phyloP scores from a whole-genome alignment of 805 yeast genomes.

The Candida endomychidarum region DNA sequence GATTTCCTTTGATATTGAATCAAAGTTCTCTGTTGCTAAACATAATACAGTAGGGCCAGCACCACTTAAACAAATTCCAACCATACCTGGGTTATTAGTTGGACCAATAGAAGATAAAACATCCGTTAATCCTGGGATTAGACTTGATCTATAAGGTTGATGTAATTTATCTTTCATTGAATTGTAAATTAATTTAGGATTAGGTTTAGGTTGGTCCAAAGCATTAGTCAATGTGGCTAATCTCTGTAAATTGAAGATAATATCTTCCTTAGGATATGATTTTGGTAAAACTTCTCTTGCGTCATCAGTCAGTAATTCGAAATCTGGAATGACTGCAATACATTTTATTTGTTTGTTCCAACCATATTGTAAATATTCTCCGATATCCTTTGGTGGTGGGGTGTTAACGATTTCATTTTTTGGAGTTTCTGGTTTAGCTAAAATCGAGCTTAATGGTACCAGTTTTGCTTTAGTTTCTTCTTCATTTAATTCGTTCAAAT shows the following conservation, averaged over 20 bases:
- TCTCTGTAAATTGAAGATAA: conserved; percentile 91
- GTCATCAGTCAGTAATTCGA: conserved; percentile 90
- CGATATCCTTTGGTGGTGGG: conserved; percentile 78
- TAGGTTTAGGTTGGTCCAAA: conserved; percentile 79
- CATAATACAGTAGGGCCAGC: conserved; percentile 98
- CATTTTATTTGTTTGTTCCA: conserved; percentile 85
- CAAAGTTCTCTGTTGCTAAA: conserved; percentile 86
- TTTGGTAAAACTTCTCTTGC: conserved; percentile 88
- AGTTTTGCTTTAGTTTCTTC: conserved; percentile 66
- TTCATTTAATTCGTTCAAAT: conserved; percentile 73
- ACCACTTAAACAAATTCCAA: conserved; percentile 94
- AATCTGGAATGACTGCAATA: conserved; percentile 87
- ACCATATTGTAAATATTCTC: conserved; percentile 82
- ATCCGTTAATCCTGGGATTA: conserved; percentile 88
- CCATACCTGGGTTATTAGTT: conserved; percentile 72
- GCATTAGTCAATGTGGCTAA: conserved; percentile 91
- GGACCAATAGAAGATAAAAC: conserved; percentile 82
- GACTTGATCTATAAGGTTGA: conserved; percentile 92
- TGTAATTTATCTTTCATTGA: conserved; percentile 97
- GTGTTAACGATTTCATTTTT: conserved; percentile 41
- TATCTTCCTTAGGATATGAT: conserved; percentile 73
- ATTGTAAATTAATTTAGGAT: conserved; percentile 78
- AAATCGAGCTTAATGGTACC: conserved; percentile 79
- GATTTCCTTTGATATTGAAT: conserved; percentile 75
- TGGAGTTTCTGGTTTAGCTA: conserved; percentile 71